Base-by-base conservation (phyloP, 73 alveolate genomes). In the Paramecium sexaurelia region DNA sequence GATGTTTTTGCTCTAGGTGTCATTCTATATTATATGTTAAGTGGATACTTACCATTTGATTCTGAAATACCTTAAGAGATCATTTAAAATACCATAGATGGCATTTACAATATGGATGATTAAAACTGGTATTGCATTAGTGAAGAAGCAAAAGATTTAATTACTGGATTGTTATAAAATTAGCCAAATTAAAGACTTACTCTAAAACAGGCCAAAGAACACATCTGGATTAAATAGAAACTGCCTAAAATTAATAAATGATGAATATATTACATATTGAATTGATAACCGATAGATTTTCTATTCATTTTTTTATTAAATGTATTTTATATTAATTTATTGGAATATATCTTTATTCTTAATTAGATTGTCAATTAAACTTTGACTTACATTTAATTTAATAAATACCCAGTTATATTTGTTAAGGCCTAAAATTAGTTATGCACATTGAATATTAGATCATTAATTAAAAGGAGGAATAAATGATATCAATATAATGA, bases 21-120 rank as follows among this genome's bases (percentile, higher is more conserved):
- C 5, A 83, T 83, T 5, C 20, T 83, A 13, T 83, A 55, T 56
- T 55, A 55, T 55, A 83, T 83, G 92, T 26, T 83, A 55, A 39
- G 84, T 83, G 92, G 92, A 27, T 83, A 24, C 51, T 47, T 55
- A 19, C 92, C 92, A 27, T 83, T 83, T 47, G 75, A 83, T 55
- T 37, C 85, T 35, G 57, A 41, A 15, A 40, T 33, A 15, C 55
- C 75, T 24, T 20, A 83, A 5, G 92, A 83, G 19, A 83, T 41
- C 15, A 55, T 43, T 13, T 35, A 39, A 9, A 83, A 83, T 29
- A 39, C 55, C 6, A 40, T 83, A 3, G 55, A 83, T 35, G 83
- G 75, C 8, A 47, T 11, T 0, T 83, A 55, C 29, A 47, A 20
- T 27, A 55, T 83, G 55, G 75, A 55, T 15, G 83, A 83, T 55